Conservation (phyloP, 1,139 yeast species). For the Sugiyamaella grinbergsii region DNA sequence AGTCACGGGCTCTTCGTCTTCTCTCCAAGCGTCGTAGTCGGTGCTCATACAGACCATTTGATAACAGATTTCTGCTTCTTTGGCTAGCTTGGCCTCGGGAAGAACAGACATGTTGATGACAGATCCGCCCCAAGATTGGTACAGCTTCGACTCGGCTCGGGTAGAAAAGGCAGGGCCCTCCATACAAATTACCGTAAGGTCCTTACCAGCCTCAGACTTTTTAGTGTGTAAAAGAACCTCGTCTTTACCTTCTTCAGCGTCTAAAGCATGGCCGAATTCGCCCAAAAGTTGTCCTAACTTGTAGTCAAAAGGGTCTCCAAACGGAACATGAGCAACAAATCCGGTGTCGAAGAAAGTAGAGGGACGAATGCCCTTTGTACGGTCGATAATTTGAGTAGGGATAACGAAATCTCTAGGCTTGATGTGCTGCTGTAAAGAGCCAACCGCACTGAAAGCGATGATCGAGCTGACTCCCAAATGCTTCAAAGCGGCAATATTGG, state of each 20-base stretch:
- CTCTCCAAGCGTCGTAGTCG: constrained; percentile 98
- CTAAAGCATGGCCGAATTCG: constrained; percentile 57
- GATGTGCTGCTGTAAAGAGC: constrained; percentile 86
- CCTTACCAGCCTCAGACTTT: constrained; percentile 57
- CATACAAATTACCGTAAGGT: constrained; percentile 89
- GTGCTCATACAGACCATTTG: constrained; percentile 99
- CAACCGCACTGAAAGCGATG: constrained; percentile 94
- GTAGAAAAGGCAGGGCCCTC: constrained; percentile 99
- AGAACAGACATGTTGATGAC: constrained; percentile 95
- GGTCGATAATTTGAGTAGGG: constrained; percentile 93
- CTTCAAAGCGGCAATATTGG: constrained; percentile 95
- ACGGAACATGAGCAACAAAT: constrained; percentile 94
- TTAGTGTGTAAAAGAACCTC: constrained; percentile 58
- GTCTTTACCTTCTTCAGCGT: constrained; percentile 44
- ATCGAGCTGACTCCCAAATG: constrained; percentile 82
- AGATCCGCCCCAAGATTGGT: constrained; percentile 88
- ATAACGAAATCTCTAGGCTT: constrained; percentile 92
- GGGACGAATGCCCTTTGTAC: constrained; percentile 93
- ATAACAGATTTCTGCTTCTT: constrained; percentile 95
- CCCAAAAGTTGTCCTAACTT: constrained; percentile 66
- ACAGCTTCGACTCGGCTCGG: constrained; percentile 91
- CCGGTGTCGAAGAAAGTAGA: constrained; percentile 91
- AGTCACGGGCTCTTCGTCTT: constrained; percentile 91
- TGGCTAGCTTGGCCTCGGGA: constrained; percentile 94
- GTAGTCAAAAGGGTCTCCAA: constrained; percentile 93